phyloP scores from a whole-genome alignment of 2,329 filamentous ascomycete genomes.

The Blastomyces parvus region DNA sequence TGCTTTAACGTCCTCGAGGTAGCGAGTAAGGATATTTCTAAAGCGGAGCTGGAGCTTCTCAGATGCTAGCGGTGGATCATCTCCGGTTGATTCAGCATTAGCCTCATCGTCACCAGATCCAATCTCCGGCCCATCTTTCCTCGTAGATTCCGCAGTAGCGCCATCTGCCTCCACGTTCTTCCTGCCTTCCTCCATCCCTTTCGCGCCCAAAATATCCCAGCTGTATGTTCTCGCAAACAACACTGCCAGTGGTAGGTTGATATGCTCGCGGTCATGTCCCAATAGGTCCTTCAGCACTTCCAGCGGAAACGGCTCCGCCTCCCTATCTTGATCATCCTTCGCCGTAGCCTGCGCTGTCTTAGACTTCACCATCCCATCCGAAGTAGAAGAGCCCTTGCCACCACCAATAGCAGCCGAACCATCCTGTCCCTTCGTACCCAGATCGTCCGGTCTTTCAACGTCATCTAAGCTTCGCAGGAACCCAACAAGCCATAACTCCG shows the following conservation, averaged over 20 bases:
- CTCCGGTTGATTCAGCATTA: slow-evolving; percentile 29
- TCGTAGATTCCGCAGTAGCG: slow-evolving; percentile 41
- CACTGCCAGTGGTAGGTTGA: slow-evolving; percentile 82
- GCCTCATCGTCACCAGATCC: slow-evolving; percentile 47
- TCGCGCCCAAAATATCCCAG: slow-evolving; percentile 88
- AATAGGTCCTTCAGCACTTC: slow-evolving; percentile 97
- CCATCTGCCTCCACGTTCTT: slow-evolving; percentile 79
- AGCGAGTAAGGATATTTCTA: slow-evolving; percentile 71
- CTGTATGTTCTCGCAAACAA: slow-evolving; percentile 93
- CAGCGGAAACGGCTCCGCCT: slow-evolving; percentile 84
- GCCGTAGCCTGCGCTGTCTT: slow-evolving; percentile 49
- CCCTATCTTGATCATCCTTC: slow-evolving; percentile 51
- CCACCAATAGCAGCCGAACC: slow-evolving; percentile 28
- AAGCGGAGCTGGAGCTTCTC: slow-evolving; percentile 77
- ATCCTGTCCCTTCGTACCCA: slow-evolving; percentile 46
- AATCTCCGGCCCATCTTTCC: slow-evolving; percentile 43
- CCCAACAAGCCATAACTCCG: slow-evolving; percentile 90
- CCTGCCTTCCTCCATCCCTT: slow-evolving; percentile 62
- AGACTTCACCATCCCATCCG: slow-evolving; percentile 51
- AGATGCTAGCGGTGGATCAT: slow-evolving; percentile 65
- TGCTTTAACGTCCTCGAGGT: slow-evolving; percentile 84
- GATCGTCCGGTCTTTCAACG: slow-evolving; percentile 55
- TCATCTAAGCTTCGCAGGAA: slow-evolving; percentile 73
- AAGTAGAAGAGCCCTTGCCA: slow-evolving; percentile 36
- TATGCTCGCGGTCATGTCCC: slow-evolving; percentile 84